Evolutionary conservation across 176 grass and related monocot species (phyloP), one percentile per base, ranked within the genome.

Genomic region (Urochloa ruziziensis): DNA sequence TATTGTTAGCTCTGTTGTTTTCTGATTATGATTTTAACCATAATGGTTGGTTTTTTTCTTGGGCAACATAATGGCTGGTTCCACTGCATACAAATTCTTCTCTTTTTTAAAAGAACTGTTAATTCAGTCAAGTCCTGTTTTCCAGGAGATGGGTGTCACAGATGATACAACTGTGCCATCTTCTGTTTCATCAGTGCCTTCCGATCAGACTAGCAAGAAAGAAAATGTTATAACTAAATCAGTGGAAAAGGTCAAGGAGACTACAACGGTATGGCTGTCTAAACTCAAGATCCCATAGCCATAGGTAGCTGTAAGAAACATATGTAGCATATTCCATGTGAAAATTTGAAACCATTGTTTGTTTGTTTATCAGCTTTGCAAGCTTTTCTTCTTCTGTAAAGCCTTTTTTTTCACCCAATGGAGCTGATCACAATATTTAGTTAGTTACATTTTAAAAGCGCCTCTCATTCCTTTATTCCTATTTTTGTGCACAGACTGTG

Each of bases 191-290:
- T 89, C 78, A 77, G 44, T 53, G 59, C 32, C 82, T 77, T 62
- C 82, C 19, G 69, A 34, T 51, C 40, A 44, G 23, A 37, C 67
- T 56, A 80, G 78, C 70, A 96, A 85, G 87, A 96, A 94, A 77
- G 88, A 96, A 66, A 87, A 90, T 89, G 65, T 99, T 48, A 82
- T 99, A 83, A 88, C 91, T 75, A 99, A 99, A 83, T 96, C 91
- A 60, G 80, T 99, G 43, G 89, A 96, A 78, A 99, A 99, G 61
- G 83, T 99, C 65, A 96, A 99, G 73, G 93, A 94, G 69, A 94
- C 91, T 44, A 94, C 93, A 1, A 94, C 93, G 85, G 97, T 99
- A 94, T 65, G 77, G 2, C 48, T 27, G 63, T 81, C 78, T 46
- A 53, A 37, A 71, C 83, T 87, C 27, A 60, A 73, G 46, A 61